These are phyloP conservation scores for Colletotrichum camelliae DNA, from an alignment of 2,329 filamentous ascomycete genomes.

Conservation along the genomic window DNA sequence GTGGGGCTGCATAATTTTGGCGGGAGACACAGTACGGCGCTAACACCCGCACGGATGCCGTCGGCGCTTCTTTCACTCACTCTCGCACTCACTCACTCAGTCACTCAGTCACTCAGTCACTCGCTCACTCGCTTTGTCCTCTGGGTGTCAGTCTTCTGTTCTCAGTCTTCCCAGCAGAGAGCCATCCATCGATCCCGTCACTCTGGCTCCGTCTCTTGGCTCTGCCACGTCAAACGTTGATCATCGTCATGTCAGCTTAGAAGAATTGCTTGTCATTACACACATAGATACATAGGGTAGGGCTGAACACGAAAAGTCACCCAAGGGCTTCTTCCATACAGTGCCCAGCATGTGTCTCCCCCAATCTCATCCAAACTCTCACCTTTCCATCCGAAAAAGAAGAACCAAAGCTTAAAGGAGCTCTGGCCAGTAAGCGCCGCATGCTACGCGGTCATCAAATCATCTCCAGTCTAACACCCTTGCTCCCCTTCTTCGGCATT, in stretches of 20 bases:
- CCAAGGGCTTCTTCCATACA: background rate
- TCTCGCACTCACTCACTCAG: background rate
- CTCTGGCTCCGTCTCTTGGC: background rate
- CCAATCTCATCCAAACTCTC: background rate
- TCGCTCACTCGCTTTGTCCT: background rate
- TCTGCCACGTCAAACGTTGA: background rate
- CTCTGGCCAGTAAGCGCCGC: background rate
- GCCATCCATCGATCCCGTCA: background rate
- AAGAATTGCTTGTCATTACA: background rate
- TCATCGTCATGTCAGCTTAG: background rate
- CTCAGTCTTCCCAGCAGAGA: background rate
- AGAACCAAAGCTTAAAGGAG: background rate
- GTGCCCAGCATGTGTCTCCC: background rate
- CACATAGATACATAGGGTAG: background rate
- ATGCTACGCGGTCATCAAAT: background rate
- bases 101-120: background rate
- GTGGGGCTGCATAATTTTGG: background rate
- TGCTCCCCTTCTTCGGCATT: conserved; percentile 16
- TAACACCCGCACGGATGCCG: background rate
- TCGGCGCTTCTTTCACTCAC: background rate
- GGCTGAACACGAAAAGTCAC: background rate
- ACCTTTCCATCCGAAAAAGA: background rate
- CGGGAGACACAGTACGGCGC: background rate
- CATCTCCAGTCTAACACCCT: conserved; percentile 3
- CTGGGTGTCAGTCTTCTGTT: background rate